Evolutionary conservation across 1,284 basidiomycete species (phyloP), one percentile per base, ranked within the genome.

Genomic region (Mycena citricolor): DNA sequence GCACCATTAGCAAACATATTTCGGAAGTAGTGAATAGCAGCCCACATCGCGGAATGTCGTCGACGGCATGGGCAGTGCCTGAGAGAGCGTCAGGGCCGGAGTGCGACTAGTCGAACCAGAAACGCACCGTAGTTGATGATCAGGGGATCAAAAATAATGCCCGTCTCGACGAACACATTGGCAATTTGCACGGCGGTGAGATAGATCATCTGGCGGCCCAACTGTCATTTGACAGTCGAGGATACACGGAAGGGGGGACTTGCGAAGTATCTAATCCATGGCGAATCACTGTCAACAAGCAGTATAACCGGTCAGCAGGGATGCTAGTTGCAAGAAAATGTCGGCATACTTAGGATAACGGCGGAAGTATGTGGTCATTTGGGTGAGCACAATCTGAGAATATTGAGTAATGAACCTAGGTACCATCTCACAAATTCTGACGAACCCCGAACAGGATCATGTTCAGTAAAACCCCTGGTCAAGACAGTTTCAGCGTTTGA

Each of bases 341-440:
- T 22, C 19, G 38, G 30, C 43, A 24, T 29, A 45, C 43, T 40
- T 39, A 32, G 36, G 17, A 39, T 20, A 45, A 17, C 24, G 30
- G 30, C 39, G 36, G 36, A 32, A 45, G 37, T 45, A 45, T 39
- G 31, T 34, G 20, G 34, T 33, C 43, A 45, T 45, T 37, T 45
- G 28, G n/a, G 32, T 28, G 29, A 42, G 40, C n/a, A 43, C 14
- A 13, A 39, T 22, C 40, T 51, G 40, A 12, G 20, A 20, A 17
- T 26, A 30, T 13, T 38, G 33, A 28, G 31, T 16, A 12, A 30
- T 28, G 32, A 34, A 34, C 35, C 32, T 29, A 22, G 25, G 24
- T 14, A 42, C 11, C 21, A 24, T 26, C 30, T 13, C 29, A 41
- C 33, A 41, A 41, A 30, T 8, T 32, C 33, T 7, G 39, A 41